These are phyloP conservation scores for Lentinula edodes DNA, from an alignment of 768 basidiomycete genomes.

Conservation along the genomic window DNA sequence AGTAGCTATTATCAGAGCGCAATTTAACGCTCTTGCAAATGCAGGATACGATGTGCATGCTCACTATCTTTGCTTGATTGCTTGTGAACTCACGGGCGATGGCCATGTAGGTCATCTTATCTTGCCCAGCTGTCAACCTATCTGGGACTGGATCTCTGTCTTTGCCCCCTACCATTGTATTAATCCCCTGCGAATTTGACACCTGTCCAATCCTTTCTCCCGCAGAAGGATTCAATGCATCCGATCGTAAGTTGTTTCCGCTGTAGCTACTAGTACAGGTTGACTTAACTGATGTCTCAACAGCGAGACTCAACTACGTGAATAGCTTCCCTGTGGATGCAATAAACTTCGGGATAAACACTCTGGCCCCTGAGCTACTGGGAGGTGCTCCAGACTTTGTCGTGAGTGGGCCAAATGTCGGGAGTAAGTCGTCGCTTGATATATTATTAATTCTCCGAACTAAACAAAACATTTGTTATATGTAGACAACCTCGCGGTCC, in stretches of 20 bases:
- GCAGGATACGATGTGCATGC: conserved; percentile 22
- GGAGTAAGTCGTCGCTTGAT: conserved; percentile 22
- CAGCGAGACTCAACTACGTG: conserved; percentile 30
- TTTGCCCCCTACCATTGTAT: conserved; percentile 23
- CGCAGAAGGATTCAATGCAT: conserved; percentile 33
- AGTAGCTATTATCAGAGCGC: conserved; percentile 37
- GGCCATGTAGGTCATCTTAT: conserved; percentile 33
- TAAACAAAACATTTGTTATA: background rate
- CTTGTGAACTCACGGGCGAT: too few species aligned
- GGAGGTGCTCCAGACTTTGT: conserved; percentile 34
- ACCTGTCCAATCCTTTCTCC: conserved; percentile 37
- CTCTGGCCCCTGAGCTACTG: conserved; percentile 36
- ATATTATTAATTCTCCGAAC: background rate
- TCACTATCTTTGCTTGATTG: background rate
- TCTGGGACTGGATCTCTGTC: conserved; percentile 42
- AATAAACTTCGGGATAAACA: conserved; percentile 37
- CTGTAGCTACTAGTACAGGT: background rate
- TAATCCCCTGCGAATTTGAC: conserved; percentile 33
- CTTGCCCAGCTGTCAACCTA: conserved; percentile 38
- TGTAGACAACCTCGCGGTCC: conserved; percentile 15
- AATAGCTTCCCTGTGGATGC: conserved; percentile 32
- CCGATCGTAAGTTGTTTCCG: conserved; percentile 15
- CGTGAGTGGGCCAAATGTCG: conserved; percentile 42
- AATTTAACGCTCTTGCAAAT: conserved; percentile 30
- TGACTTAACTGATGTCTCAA: conserved; percentile 1